Conservation (phyloP, 2,329 filamentous ascomycete species). For the Teratosphaeria gauchensis region DNA sequence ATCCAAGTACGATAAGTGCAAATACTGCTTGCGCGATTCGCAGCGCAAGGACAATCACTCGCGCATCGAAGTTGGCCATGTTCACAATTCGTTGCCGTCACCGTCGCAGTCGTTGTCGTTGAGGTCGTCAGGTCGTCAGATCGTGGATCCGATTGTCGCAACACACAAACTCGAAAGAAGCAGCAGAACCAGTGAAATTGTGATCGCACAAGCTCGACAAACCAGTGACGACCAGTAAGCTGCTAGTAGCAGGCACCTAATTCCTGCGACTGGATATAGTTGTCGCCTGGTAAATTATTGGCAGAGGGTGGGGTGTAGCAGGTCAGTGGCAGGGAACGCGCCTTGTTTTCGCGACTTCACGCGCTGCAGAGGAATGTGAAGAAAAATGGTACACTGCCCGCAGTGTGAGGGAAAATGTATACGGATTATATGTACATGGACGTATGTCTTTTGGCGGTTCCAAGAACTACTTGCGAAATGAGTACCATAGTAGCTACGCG, state of each 20-base stretch:
- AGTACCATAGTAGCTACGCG: neutral
- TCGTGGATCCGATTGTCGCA: neutral
- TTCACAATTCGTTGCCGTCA: neutral
- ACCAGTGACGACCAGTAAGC: neutral
- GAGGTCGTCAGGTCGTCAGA: neutral
- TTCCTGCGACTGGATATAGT: neutral
- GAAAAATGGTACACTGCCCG: neutral
- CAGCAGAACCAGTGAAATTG: neutral
- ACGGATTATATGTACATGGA: neutral
- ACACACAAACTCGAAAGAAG: neutral
- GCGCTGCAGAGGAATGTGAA: neutral
- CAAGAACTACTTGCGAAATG: neutral
- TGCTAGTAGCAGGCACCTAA: neutral
- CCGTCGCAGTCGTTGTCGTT: neutral
- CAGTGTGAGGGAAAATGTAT: neutral
- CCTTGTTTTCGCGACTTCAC: neutral
- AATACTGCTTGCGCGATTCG: slow-evolving; percentile 60
- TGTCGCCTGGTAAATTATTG: neutral
- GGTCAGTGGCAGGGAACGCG: neutral
- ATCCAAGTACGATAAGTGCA: slow-evolving; percentile 62
- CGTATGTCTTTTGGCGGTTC: neutral
- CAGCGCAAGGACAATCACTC: slow-evolving; percentile 45
- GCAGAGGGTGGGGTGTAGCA: neutral
- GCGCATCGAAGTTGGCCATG: slow-evolving; percentile 5
- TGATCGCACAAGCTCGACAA: neutral